A percentile compares a stretch with the other conserved stretches of the same genome.
Evolutionary conservation across 106 monocot species (phyloP).

Genomic region (Dendrobium huoshanense): DNA sequence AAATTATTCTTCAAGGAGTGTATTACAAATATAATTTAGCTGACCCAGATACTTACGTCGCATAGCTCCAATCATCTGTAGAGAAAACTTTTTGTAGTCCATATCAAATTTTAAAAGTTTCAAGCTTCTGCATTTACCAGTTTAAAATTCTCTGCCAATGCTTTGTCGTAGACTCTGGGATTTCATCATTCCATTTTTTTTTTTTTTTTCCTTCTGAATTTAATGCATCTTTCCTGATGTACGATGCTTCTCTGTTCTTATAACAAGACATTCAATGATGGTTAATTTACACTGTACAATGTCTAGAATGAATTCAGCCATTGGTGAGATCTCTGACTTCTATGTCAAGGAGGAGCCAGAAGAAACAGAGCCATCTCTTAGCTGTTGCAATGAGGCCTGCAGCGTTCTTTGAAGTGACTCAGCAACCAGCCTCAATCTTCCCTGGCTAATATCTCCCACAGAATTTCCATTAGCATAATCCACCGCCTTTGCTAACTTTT

Average conservation of each 20-base stretch:
- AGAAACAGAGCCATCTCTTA: constrained; percentile 54
- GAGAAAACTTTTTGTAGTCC: not conserved
- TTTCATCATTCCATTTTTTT: too few species aligned
- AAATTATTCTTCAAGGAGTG: not conserved
- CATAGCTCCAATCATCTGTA: not conserved
- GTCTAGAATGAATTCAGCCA: too few species aligned
- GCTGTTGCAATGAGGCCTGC: constrained; percentile 68
- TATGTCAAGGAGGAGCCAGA: constrained; percentile 33
- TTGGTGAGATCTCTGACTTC: not conserved
- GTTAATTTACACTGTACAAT: not conserved
- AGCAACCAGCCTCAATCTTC: constrained; percentile 66
- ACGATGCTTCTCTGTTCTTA: not conserved
- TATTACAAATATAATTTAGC: not conserved
- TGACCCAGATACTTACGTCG: not conserved
- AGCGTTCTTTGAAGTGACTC: constrained; percentile 63
- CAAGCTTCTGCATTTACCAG: not conserved
- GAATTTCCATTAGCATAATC: constrained; percentile 59
- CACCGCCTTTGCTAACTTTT: constrained; percentile 58
- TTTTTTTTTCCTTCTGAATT: too few species aligned
- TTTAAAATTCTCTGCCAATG: not conserved
- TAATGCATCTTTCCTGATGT: not conserved
- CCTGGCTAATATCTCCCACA: constrained; percentile 64
- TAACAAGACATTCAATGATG: not conserved
- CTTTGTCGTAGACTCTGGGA: too few species aligned
- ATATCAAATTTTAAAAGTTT: not conserved